Evolutionary conservation across 2,329 filamentous ascomycete species (phyloP), one percentile per base, ranked within the genome.

Genomic region (Colletotrichum incanum): DNA sequence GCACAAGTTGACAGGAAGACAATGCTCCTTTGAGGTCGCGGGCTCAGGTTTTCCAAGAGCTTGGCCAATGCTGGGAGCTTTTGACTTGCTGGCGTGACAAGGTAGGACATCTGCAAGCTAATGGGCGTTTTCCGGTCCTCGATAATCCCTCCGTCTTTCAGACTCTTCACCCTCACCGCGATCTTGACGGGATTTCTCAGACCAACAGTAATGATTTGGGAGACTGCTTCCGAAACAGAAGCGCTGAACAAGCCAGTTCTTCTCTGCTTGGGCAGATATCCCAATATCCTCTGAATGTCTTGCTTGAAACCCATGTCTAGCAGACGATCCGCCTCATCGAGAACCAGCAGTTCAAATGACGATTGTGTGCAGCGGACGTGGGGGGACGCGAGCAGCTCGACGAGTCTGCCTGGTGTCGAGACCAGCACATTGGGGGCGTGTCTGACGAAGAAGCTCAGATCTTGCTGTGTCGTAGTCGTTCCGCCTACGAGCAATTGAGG

Each of bases 111-210:
- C 81, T 95, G 92, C n/a, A 99, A 84, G 82, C 94, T 96, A 45
- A 95, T 94, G 9, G 96, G 96, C 0, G 95, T 98, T 74, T 92
- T 91, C 79, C 95, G 93, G 80, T 98, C 96, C 74, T 96, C 91
- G 26, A 91, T 82, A 6, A 89, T 79, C 1, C 89, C 89, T 26
- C 93, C 94, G 26, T 86, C 86, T 85, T 90, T 85, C 82, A 91
- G 79, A 39, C 68, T 91, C 82, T 95, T 96, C 65, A 99, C 96
- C 77, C 96, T 96, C 63, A 98, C 96, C 14, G 94, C 93, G 73
- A 99, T 94, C 79, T 97, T 97, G 77, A 98, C 95, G 0, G 96
- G 96, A 81, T 99, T 98, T 47, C 96, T 89, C 75, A 98, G 85
- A 26, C 96, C 96, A 9, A 98, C 94, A 45, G 95, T 90, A 64